These are phyloP conservation scores for Pseudogymnoascus sp. DNA, from an alignment of 2,329 filamentous ascomycete genomes.

Conservation along the genomic window DNA sequence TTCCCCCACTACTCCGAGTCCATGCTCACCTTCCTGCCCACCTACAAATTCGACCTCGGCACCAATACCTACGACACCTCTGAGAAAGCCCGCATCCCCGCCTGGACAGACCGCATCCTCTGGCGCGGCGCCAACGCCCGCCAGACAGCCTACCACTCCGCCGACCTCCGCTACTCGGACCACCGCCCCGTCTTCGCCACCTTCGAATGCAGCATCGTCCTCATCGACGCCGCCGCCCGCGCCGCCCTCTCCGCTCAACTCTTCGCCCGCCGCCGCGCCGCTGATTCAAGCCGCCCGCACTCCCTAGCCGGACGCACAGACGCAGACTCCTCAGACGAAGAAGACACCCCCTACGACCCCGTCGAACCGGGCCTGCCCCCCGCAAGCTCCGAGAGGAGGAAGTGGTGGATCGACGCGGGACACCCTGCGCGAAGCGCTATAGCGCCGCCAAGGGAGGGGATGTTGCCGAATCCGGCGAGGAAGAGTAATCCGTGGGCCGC, in stretches of 20 bases:
- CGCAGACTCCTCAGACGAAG: constrained; percentile 36
- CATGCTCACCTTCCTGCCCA: constrained; percentile 79
- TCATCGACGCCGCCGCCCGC: constrained; percentile 67
- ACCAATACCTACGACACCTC: constrained; percentile 83
- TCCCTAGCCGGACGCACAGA: too few species aligned
- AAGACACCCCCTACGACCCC: constrained; percentile 50
- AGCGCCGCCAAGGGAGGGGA: constrained; percentile 52
- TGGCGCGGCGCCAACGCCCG: constrained; percentile 76
- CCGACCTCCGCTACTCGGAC: constrained; percentile 81
- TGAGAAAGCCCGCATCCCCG: constrained; percentile 89
- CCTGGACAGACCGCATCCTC: constrained; percentile 92
- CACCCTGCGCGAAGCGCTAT: constrained; percentile 68
- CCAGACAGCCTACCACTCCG: constrained; percentile 74
- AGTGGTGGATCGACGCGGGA: constrained; percentile 63
- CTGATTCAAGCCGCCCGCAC: too few species aligned
- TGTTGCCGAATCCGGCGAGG: constrained; percentile 63
- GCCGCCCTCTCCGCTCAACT: constrained; percentile 65
- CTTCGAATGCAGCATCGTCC: constrained; percentile 75
- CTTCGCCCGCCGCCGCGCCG: constrained; percentile 57
- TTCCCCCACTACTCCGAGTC: constrained; percentile 92
- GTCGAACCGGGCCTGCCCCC: constrained; percentile 69
- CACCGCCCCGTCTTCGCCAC: constrained; percentile 90
- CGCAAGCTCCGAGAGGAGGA: constrained; percentile 58
- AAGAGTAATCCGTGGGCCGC: constrained; percentile 73
- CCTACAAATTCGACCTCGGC: constrained; percentile 91